Conservation (phyloP, 2,329 filamentous ascomycete species). For the Phaeophleospora eucalypticola region DNA sequence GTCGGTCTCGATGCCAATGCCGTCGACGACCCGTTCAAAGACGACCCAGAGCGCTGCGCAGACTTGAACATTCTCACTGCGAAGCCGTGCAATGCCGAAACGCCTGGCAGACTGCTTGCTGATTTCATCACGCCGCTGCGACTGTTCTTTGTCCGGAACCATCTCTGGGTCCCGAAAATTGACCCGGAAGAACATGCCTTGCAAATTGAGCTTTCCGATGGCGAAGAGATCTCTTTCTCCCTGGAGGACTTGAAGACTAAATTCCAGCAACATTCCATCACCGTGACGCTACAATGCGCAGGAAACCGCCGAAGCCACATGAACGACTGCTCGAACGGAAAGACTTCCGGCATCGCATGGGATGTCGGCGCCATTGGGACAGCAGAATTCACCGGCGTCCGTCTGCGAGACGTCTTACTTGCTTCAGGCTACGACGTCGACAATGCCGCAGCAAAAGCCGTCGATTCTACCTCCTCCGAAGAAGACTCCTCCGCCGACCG, state of each 20-base stretch:
- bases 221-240: slow-evolving; percentile 51
- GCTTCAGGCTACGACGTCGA: slow-evolving; percentile 51
- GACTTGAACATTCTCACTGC: slow-evolving; percentile 50
- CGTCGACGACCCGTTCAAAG: slow-evolving; percentile 58
- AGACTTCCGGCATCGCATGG: slow-evolving; percentile 59
- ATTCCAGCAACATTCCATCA: slow-evolving; percentile 51
- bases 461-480: slow-evolving; percentile 6
- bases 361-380: slow-evolving; percentile 57
- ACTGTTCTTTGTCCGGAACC: slow-evolving; percentile 59
- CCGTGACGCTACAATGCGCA: slow-evolving; percentile 57
- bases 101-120: slow-evolving; percentile 48
- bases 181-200: slow-evolving; percentile 45
- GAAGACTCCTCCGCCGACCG: slow-evolving; percentile 35
- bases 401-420: slow-evolving; percentile 52
- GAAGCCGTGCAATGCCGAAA: slow-evolving; percentile 60
- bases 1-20: slow-evolving; percentile 31
- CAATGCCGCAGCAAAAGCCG: slow-evolving; percentile 15
- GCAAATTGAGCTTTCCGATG: slow-evolving; percentile 55
- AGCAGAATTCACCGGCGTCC: slow-evolving; percentile 57
- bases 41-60: slow-evolving; percentile 52
- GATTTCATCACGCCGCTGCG: slow-evolving; percentile 54
- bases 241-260: slow-evolving; percentile 51
- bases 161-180: slow-evolving; percentile 57
- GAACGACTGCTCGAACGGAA: slow-evolving; percentile 44
- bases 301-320: slow-evolving; percentile 55